These are phyloP conservation scores for Barnettozyma populi DNA, from an alignment of 805 yeast genomes.

Conservation along the genomic window DNA sequence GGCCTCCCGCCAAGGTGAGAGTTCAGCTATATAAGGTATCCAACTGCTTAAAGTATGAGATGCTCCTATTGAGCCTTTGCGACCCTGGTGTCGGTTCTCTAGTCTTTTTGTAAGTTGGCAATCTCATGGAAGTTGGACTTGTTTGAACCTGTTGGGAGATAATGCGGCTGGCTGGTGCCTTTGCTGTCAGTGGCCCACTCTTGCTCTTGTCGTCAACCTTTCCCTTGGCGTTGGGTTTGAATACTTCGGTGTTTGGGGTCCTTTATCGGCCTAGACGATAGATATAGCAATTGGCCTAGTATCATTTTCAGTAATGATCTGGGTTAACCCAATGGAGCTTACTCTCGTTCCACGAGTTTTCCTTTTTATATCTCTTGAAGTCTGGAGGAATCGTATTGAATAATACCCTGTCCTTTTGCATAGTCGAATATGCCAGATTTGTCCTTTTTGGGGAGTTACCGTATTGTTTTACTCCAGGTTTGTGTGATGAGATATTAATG, in stretches of 20 bases:
- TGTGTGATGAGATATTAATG: slow-evolving; percentile 69
- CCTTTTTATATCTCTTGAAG: slow-evolving; percentile 32
- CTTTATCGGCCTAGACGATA: slow-evolving; percentile 52
- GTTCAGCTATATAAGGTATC: not conserved
- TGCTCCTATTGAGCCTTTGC: slow-evolving; percentile 24
- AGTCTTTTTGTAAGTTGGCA: not conserved
- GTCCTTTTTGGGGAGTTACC: not conserved
- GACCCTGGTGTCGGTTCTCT: slow-evolving; percentile 7
- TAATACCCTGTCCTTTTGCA: slow-evolving; percentile 32
- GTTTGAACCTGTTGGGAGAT: not conserved
- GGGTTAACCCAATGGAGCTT: slow-evolving; percentile 80
- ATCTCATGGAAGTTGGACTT: not conserved
- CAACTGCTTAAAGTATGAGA: not conserved
- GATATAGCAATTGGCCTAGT: slow-evolving; percentile 59
- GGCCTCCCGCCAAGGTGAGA: not conserved
- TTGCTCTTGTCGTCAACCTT: slow-evolving; percentile 2
- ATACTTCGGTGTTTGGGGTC: slow-evolving; percentile 58
- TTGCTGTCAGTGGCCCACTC: not conserved
- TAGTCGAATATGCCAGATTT: slow-evolving; percentile 66
- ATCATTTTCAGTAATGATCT: slow-evolving; percentile 12
- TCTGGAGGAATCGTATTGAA: slow-evolving; percentile 11
- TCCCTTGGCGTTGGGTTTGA: slow-evolving; percentile 6
- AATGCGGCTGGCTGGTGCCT: not conserved
- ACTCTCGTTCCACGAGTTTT: slow-evolving; percentile 59
- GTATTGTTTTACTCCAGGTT: slow-evolving; percentile 8